These are phyloP conservation scores for Paramecium octaurelia DNA, from an alignment of 73 alveolate species.

Conservation along the genomic window DNA sequence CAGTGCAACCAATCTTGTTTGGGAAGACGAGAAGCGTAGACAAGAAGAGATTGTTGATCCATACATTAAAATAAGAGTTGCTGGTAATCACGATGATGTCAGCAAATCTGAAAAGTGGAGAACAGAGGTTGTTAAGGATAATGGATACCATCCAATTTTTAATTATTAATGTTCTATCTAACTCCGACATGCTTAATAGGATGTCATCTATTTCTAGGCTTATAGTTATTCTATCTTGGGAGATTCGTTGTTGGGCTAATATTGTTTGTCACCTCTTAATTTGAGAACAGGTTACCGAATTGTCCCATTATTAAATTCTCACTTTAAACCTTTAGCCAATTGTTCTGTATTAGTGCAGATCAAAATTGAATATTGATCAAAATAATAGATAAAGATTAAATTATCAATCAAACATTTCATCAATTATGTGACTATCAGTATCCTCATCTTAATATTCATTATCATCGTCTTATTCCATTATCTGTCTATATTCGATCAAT, in stretches of 20 bases:
- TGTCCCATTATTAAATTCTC: constrained; percentile 6
- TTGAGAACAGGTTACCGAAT: constrained; percentile 9
- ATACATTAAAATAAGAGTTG: constrained; percentile 6
- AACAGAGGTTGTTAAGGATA: background rate
- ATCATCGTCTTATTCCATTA: background rate
- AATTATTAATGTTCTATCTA: background rate
- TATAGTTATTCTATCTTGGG: constrained; percentile 13
- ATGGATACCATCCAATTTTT: constrained; percentile 25
- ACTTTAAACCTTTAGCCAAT: background rate
- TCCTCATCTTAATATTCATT: background rate
- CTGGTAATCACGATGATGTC: constrained; percentile 28
- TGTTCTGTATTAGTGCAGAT: background rate
- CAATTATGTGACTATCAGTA: background rate
- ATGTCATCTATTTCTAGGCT: background rate
- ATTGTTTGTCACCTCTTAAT: background rate
- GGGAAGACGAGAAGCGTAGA: constrained; percentile 10
- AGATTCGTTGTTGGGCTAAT: background rate
- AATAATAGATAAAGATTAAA: background rate
- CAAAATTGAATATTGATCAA: background rate
- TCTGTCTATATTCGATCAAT: background rate
- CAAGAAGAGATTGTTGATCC: constrained; percentile 48
- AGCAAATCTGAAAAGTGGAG: constrained; percentile 8
- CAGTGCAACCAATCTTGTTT: constrained; percentile 10
- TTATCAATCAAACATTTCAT: constrained; percentile 6
- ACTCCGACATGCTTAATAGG: background rate